Evolutionary conservation across 73 alveolate genomes (phyloP).

Genomic region (Paramecium sexaurelia): DNA sequence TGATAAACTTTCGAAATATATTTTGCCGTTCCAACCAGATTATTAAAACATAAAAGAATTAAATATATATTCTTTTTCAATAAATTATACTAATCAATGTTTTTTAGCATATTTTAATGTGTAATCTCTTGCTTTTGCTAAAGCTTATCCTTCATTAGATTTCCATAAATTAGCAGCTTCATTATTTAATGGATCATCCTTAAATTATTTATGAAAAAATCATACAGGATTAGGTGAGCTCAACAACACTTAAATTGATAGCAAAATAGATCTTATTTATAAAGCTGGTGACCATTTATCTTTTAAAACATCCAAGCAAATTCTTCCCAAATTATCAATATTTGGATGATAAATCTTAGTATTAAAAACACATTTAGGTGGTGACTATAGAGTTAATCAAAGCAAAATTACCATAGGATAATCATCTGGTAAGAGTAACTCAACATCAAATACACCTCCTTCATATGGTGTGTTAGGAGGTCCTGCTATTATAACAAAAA

Average conservation of each 20-base stretch:
- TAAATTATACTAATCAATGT: constrained; percentile 9
- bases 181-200: constrained; percentile 90
- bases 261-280: constrained; percentile 88
- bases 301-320: constrained; percentile 90
- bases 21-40: not conserved
- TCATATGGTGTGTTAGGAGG: constrained; percentile 72
- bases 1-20: not conserved
- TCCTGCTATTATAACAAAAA: constrained; percentile 58
- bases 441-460: constrained; percentile 88
- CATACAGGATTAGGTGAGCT: constrained; percentile 84
- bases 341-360: constrained; percentile 96
- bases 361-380: constrained; percentile 92
- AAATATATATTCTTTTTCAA: not conserved
- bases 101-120: constrained; percentile 77
- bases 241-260: constrained; percentile 87
- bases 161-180: constrained; percentile 89
- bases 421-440: constrained; percentile 86
- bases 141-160: constrained; percentile 84
- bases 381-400: constrained; percentile 37
- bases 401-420: constrained; percentile 85
- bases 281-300: constrained; percentile 97
- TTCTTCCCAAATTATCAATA: constrained; percentile 92
- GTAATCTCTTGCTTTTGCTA: constrained; percentile 88
- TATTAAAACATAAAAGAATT: not conserved
- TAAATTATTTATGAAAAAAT: constrained; percentile 3